Base-by-base conservation (phyloP, 1,284 basidiomycete species). In the Filobasidium uniguttulatum region DNA sequence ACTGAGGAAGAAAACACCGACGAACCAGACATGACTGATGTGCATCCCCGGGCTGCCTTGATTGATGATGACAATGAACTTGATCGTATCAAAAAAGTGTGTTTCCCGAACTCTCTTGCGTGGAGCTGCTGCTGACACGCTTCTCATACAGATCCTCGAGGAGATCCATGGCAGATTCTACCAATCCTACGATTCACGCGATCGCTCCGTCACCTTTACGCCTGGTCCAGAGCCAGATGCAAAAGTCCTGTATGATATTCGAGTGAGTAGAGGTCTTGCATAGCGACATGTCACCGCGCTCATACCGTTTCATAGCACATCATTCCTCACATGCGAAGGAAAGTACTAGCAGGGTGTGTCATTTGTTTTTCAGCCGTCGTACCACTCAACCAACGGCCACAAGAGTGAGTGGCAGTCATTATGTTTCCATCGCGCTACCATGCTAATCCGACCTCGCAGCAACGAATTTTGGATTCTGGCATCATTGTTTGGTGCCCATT, bases 281-380 rank as follows among this genome's bases (percentile, higher is more conserved):
- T 30, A 26, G 26, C 30, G 14, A 30, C n/a, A n/a, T n/a, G n/a
- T n/a, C n/a, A 45, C 31, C 30, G 43, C 14, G 31, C 45, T 31
- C 28, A 49, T 43, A 20, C 26, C 34, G 17, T 54, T 34, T 47
- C 45, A 0, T 55, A 90, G 84, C 71, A 70, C 52, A 90, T 97
- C 51, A 90, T 98, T 51, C 82, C 85, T 15, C 73, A 74, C 46
- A 76, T 91, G 64, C 85, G 94, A 55, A 64, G 73, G 20, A 74
- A 79, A 52, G 83, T 87, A 0, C 74, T 98, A 17, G 72, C 75
- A 23, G 86, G 83, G 22, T 77, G 82, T 38, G 78, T 83, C 59
- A 77, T 98, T 23, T 75, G 91, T 26, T 97, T 98, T 66, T 94
- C 91, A 0, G 85, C 87, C 47, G 80, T 98, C 38, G 90, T 97